Evolutionary conservation across 2,329 filamentous ascomycete genomes (phyloP).

Genomic region (Trichoderma sp.): DNA sequence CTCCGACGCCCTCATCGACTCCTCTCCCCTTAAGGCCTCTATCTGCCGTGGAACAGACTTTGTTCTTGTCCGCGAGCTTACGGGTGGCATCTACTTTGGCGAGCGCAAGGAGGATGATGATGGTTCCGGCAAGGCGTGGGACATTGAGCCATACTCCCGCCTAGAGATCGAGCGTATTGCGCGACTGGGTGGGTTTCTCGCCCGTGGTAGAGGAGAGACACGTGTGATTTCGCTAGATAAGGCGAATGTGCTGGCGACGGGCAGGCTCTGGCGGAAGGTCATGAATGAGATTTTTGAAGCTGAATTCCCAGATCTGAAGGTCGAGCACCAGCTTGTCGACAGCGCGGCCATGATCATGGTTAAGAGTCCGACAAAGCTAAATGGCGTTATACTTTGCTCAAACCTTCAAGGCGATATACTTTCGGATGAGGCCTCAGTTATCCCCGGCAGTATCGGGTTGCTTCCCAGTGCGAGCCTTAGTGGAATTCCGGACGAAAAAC

Average conservation of each 20-base stretch:
- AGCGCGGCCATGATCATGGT: constrained; percentile 97
- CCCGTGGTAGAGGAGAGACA: constrained; percentile 67
- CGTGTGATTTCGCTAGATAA: constrained; percentile 84
- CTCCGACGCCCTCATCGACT: constrained; percentile 76
- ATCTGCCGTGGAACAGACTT: constrained; percentile 87
- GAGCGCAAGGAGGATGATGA: constrained; percentile 65
- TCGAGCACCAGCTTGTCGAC: constrained; percentile 90
- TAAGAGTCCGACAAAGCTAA: constrained; percentile 83
- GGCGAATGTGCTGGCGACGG: constrained; percentile 25
- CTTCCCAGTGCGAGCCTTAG: constrained; percentile 83
- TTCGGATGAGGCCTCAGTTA: constrained; percentile 48
- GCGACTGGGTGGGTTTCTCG: constrained; percentile 75
- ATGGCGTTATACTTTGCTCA: constrained; percentile 70
- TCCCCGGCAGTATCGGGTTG: constrained; percentile 84
- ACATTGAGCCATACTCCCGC: constrained; percentile 83
- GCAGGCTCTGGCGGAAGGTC: constrained; percentile 36
- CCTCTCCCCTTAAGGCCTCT: constrained; percentile 80
- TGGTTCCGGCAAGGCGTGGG: constrained; percentile 69
- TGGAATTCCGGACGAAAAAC: constrained; percentile 82
- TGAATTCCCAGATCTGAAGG: constrained; percentile 82
- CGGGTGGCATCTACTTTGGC: constrained; percentile 93
- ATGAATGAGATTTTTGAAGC: constrained; percentile 74
- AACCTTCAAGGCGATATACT: no score
- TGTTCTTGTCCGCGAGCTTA: constrained; percentile 87
- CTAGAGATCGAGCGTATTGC: constrained; percentile 85